These are phyloP conservation scores for Fusarium marasasianum DNA, from an alignment of 2,329 filamentous ascomycete genomes.

Conservation along the genomic window DNA sequence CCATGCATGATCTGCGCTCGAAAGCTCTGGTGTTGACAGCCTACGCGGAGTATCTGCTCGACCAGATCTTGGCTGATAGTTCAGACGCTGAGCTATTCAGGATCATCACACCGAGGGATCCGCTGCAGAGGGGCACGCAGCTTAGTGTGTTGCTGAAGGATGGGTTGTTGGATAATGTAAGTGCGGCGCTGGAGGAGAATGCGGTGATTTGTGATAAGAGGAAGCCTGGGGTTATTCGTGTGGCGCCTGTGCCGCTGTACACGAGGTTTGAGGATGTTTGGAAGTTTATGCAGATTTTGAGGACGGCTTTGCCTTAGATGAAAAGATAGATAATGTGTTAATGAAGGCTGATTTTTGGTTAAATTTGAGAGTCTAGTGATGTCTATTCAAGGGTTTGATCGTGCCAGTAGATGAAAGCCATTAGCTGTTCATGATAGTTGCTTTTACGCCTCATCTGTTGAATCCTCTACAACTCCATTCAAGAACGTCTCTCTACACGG, in stretches of 20 bases:
- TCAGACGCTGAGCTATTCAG: constrained; percentile 55
- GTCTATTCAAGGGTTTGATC: background rate
- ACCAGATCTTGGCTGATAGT: constrained; percentile 51
- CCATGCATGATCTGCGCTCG: constrained; percentile 72
- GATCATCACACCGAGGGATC: constrained; percentile 76
- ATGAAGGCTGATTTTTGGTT: constrained; percentile 1
- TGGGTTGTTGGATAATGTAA: constrained; percentile 76
- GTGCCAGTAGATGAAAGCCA: background rate
- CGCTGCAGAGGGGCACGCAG: constrained; percentile 77
- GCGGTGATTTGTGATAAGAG: constrained; percentile 85
- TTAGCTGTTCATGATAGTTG: background rate
- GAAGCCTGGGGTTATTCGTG: constrained; percentile 84
- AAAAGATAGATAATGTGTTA: constrained; percentile 5
- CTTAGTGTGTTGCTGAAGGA: constrained; percentile 76
- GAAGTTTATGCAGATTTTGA: constrained; percentile 56
- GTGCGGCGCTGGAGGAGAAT: constrained; percentile 68
- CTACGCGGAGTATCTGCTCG: constrained; percentile 77
- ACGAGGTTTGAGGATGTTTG: constrained; percentile 80
- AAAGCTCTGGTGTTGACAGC: constrained; percentile 79
- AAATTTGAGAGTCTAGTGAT: background rate
- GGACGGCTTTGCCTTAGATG: constrained; percentile 44
- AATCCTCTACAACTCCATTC: background rate
- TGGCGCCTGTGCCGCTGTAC: constrained; percentile 86
- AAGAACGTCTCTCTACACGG: background rate
- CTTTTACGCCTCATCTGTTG: background rate